Conservation (phyloP, 1,139 yeast species). For the Spathaspora jeffriesii region DNA sequence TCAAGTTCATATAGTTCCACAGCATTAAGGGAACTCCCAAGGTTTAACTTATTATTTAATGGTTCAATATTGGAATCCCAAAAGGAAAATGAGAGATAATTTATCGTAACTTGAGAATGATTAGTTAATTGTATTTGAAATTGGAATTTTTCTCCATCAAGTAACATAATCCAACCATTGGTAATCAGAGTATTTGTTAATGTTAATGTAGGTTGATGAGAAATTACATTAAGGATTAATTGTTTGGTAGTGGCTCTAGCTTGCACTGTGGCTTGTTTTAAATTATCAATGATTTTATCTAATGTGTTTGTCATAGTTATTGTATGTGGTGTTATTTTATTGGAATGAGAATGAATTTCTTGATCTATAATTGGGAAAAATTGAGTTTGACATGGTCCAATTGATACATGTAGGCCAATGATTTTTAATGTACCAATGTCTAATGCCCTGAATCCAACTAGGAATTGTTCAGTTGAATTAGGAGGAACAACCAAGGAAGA, state of each 20-base stretch:
- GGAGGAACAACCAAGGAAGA: constrained; percentile 23
- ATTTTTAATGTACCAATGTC: constrained; percentile 30
- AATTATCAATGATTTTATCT: constrained; percentile 22
- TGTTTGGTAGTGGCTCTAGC: constrained; percentile 20
- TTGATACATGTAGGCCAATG: constrained; percentile 28
- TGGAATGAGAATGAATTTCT: constrained; percentile 14
- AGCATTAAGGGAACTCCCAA: constrained; percentile 43
- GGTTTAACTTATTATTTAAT: constrained; percentile 33
- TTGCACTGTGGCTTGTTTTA: constrained; percentile 15
- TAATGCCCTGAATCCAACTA: constrained; percentile 37
- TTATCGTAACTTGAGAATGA: constrained; percentile 55
- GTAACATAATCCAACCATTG: constrained; percentile 72
- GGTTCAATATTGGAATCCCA: constrained; percentile 77
- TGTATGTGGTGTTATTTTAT: neutral
- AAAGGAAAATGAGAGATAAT: constrained; percentile 60
- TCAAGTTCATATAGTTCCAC: constrained; percentile 77
- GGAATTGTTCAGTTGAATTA: constrained; percentile 28
- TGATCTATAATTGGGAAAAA: constrained; percentile 30
- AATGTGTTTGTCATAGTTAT: neutral
- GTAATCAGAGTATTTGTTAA: constrained; percentile 54
- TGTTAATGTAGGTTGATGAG: constrained; percentile 67
- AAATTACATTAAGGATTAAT: constrained; percentile 44
- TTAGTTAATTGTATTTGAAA: constrained; percentile 59
- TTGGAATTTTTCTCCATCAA: constrained; percentile 70
- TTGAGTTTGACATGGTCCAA: constrained; percentile 31